Evolutionary conservation across 768 basidiomycete species (phyloP), one percentile per base, ranked within the genome.

Genomic region (Lyophyllum semitale): DNA sequence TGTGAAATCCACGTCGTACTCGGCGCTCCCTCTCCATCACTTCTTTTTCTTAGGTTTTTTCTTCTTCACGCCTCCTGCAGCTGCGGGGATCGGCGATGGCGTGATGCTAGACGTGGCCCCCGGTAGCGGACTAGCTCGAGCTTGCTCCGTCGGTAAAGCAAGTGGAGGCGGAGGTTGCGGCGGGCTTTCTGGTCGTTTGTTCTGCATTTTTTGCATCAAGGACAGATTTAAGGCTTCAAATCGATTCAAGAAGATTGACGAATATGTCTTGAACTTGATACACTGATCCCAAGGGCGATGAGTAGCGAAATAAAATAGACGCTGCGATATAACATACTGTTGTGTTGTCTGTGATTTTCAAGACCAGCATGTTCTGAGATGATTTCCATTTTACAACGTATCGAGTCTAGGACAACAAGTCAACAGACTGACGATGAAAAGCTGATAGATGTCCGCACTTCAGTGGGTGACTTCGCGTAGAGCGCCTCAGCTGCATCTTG

Each of bases 211-310:
- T 63, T 87, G 82, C 78, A 93, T 89, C 49, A 97, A 77, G 7
- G 89, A 84, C 40, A 90, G 81, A 67, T 96, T 97, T 57, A 98
- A 80, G 7, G 88, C 81, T 71, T 98, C 95, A 74, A 98, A 98
- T 62, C 95, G 90, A 79, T 98, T 97, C 59, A 98, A 87, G 73
- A 93, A 93, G 67, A 96, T 88, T 48, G 91, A 93, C 2, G 95
- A 97, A 63, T 88, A 87, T 1, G 95, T 96, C 72, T 95, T 94
- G 79, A 96, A 98, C 72, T 95, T 97, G 63, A 98, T 79, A 70
- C 94, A 96, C 96, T 98, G 68, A 51, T 23, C 38, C 43, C 17
- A 44, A 42, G 45, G 15, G 22, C 17, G 18, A 41, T 51, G 30
- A 8, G 17, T 20, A 13, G 41, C 26, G 38, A 17, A 26, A 54